Conservation (phyloP, 495 filamentous ascomycete species). For the Penicillium daleae region DNA sequence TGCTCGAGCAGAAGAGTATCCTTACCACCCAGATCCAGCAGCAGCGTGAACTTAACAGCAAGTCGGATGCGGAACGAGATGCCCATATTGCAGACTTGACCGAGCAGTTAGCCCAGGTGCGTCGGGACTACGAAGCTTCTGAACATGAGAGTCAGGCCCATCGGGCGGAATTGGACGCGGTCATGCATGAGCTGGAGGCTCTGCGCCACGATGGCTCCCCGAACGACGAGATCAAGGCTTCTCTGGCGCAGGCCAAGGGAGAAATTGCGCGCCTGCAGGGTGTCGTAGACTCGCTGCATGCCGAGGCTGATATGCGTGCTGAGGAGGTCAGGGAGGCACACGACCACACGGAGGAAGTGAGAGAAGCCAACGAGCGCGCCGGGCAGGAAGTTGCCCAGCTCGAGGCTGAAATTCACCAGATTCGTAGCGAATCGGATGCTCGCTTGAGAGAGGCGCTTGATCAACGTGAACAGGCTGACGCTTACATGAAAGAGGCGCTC, state of each 20-base stretch:
- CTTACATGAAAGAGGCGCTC: conserved; percentile 28
- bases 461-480: neutral
- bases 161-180: conserved; percentile 47
- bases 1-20: conserved; percentile 83
- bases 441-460: conserved; percentile 32
- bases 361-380: conserved; percentile 20
- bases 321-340: conserved; percentile 51
- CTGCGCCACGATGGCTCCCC: conserved; percentile 40
- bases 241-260: conserved; percentile 55
- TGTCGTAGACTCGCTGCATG: conserved; percentile 34
- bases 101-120: conserved; percentile 51
- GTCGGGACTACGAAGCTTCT: conserved; percentile 44
- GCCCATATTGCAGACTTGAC: conserved; percentile 54
- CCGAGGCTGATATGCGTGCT: conserved; percentile 30
- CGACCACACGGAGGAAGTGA: conserved; percentile 28
- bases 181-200: conserved; percentile 52
- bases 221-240: conserved; percentile 32
- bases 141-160: conserved; percentile 42
- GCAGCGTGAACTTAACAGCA: conserved; percentile 82
- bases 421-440: conserved; percentile 39
- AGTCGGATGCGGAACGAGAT: conserved; percentile 62
- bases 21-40: conserved; percentile 88
- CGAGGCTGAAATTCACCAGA: conserved; percentile 43
- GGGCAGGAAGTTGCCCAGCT: conserved; percentile 41
- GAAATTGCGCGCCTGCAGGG: conserved; percentile 49